Evolutionary conservation across 495 filamentous ascomycete species (phyloP), one percentile per base, ranked within the genome.

Genomic region (Xylaria longipes): DNA sequence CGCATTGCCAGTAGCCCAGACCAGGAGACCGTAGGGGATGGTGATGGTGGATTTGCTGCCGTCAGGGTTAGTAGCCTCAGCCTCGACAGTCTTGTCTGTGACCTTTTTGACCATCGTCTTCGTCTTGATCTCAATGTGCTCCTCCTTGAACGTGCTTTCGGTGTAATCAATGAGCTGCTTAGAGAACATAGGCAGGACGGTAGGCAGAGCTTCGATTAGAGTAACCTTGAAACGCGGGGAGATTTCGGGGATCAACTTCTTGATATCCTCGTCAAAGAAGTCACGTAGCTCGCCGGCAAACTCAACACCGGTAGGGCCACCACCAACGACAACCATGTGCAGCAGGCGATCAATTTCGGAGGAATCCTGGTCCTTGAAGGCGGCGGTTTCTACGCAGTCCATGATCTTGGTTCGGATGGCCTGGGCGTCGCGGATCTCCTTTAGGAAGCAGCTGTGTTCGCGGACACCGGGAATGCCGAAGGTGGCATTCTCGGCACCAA

Each of bases 21-120:
- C 95, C 41, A 99, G 89, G 58, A 98, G 91, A 76, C 96, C 96
- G 82, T 97, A 99, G 60, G 97, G 96, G 77, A 98, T 92, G 39
- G 88, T 87, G 80, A 97, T 88, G 48, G 88, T 78, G 63, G 89
- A 85, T 87, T 97, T 97, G 78, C 89, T 88, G 75, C 97, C 97
- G 74, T 97, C 92, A n/a, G 95, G 92, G 52, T 90, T 89, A 72
- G 89, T 91, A 50, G 91, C 87, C 83, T 97, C 93, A 73, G 94
- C 96, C 83, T 97, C 92, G 78, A 99, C 97, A 80, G 90, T 91
- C 85, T 93, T 97, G 78, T 97, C 93, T 31, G 93, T 97, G 66
- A 99, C 96, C 71, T 92, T 93, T 86, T 98, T 98, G 79, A 99
- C 96, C 91, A 97, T 95, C 61, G 96, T 99, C 89, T 99, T 99